Conservation (phyloP, 1,284 basidiomycete genomes). For the Puccinia horiana region DNA sequence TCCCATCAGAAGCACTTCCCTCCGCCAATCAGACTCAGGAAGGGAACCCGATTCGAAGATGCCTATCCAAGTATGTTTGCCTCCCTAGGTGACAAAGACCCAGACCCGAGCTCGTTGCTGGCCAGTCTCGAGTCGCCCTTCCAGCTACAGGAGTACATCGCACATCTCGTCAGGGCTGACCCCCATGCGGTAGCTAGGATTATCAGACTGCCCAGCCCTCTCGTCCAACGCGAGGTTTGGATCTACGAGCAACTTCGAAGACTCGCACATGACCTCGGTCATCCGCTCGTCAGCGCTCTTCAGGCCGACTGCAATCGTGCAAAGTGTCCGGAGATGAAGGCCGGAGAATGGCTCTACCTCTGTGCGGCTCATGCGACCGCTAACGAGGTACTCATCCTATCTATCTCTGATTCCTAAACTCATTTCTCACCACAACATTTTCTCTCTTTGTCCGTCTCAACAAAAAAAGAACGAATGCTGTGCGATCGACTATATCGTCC, state of each 20-base stretch:
- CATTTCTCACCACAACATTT: conserved; percentile 43
- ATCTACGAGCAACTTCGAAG: conserved; percentile 91
- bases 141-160: conserved; percentile 91
- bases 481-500: conserved; percentile 94
- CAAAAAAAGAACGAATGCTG: conserved; percentile 83
- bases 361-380: conserved; percentile 76
- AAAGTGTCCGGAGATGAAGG: conserved; percentile 93
- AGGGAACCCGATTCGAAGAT: conserved; percentile 26
- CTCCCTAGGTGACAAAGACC: conserved; percentile 46
- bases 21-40: conserved; percentile 31
- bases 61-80: conserved; percentile 48
- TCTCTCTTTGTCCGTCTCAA: conserved; percentile 10
- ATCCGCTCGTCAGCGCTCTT: conserved; percentile 81
- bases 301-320: conserved; percentile 79
- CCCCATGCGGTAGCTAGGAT: conserved; percentile 84
- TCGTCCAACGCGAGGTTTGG: conserved; percentile 77
- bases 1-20: conserved; percentile 12
- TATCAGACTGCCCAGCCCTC: conserved; percentile 68
- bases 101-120: conserved; percentile 55
- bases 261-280: conserved; percentile 84
- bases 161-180: conserved; percentile 77
- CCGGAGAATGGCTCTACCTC: conserved; percentile 91
- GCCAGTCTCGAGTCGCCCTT: conserved; percentile 76
- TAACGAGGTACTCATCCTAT: conserved; percentile 65
- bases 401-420: conserved; percentile 65